Conservation (phyloP, 1,139 yeast genomes). For the Yamadazyma oceani region DNA sequence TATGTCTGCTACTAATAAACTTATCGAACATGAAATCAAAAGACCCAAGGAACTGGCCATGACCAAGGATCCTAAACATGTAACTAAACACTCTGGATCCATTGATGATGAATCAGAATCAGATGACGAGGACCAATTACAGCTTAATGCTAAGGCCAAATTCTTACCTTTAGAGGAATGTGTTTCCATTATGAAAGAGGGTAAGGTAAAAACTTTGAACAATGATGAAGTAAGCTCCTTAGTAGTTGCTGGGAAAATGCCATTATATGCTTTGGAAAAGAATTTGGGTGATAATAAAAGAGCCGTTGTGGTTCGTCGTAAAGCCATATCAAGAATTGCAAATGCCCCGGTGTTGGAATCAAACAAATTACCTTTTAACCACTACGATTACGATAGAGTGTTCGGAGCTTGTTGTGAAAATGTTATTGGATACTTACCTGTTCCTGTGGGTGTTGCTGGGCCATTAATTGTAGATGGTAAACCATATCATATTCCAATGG, state of each 20-base stretch:
- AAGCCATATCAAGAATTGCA: conserved; percentile 81
- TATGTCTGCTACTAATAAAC: conserved; percentile 39
- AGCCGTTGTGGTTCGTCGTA: conserved; percentile 91
- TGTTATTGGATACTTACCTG: conserved; percentile 93
- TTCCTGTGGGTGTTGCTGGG: conserved; percentile 98
- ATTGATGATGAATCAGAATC: conserved; percentile 13
- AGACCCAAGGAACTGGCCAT: conserved; percentile 22
- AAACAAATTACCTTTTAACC: conserved; percentile 70
- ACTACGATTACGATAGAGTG: conserved; percentile 92
- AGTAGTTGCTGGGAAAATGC: conserved; percentile 75
- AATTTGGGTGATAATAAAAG: conserved; percentile 83
- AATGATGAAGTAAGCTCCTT: conserved; percentile 75
- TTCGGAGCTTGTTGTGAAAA: conserved; percentile 99
- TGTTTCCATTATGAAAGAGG: conserved; percentile 62
- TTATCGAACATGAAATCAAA: conserved; percentile 42
- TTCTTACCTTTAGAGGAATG: conserved; percentile 60
- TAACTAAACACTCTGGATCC: conserved; percentile 5
- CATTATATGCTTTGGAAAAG: conserved; percentile 91
- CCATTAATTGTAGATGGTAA: conserved; percentile 88
- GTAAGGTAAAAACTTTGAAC: conserved; percentile 62
- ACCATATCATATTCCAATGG: conserved; percentile 93
- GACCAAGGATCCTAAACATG: conserved; percentile 1
- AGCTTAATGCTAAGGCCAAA: conserved; percentile 24
- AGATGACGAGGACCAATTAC: conserved; percentile 20
- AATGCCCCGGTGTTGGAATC: conserved; percentile 78